Conservation (phyloP, 768 basidiomycete species). For the Amanita subjunquillea region DNA sequence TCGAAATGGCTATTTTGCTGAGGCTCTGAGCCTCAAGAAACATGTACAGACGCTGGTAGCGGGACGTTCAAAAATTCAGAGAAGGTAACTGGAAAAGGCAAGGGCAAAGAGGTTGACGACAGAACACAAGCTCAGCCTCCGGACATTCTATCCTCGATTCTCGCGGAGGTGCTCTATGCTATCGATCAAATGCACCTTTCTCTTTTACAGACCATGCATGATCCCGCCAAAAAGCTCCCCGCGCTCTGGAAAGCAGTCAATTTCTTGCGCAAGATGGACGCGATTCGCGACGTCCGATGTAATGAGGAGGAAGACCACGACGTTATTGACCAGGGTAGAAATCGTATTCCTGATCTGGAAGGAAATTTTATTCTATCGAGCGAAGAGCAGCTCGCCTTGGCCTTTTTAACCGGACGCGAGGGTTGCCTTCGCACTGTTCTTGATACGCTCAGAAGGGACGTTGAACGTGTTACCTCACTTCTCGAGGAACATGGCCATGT, state of each 20-base stretch:
- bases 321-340: slow-evolving; percentile 5
- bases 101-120: slow-evolving; percentile 5
- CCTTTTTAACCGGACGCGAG: slow-evolving; percentile 66
- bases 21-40: slow-evolving; percentile 76
- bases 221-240: slow-evolving; percentile 76
- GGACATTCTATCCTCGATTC: slow-evolving; percentile 49
- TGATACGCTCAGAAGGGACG: slow-evolving; percentile 39
- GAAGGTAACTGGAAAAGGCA: slow-evolving; percentile 24
- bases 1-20: slow-evolving; percentile 84
- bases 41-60: slow-evolving; percentile 50
- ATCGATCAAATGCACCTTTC: slow-evolving; percentile 67
- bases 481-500: not conserved
- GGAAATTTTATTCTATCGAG: slow-evolving; percentile 24
- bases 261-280: slow-evolving; percentile 78
- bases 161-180: slow-evolving; percentile 57
- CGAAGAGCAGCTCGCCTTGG: slow-evolving; percentile 76
- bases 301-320: slow-evolving; percentile 1
- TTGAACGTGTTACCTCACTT: slow-evolving; percentile 21
- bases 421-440: slow-evolving; percentile 51
- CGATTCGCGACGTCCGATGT: slow-evolving; percentile 26
- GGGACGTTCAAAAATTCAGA: slow-evolving; percentile 10
- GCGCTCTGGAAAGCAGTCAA: slow-evolving; percentile 84
- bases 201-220: slow-evolving; percentile 69
- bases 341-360: slow-evolving; percentile 11
- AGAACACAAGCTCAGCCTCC: slow-evolving; percentile 17